Evolutionary conservation across 768 basidiomycete species (phyloP).

Genomic region (Tylopilus subfusipes): DNA sequence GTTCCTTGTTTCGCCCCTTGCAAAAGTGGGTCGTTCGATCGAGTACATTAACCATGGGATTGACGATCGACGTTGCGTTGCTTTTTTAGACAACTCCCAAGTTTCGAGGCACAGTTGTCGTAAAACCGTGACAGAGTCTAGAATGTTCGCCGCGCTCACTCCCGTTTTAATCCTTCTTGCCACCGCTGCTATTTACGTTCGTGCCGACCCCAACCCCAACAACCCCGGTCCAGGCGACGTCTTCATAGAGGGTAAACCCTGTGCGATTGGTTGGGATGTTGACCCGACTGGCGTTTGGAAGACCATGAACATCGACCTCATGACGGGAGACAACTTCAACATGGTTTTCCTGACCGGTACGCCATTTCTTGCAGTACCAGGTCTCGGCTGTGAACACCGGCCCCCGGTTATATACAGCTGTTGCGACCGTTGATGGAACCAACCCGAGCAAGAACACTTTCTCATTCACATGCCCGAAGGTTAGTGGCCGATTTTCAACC

Average conservation of each 20-base stretch:
- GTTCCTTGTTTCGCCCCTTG: conserved; percentile 7
- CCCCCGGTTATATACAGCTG: conserved; percentile 40
- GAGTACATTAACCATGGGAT: not conserved
- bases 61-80: not conserved
- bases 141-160: conserved; percentile 17
- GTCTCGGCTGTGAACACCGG: not conserved
- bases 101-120: not conserved
- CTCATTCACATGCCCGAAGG: conserved; percentile 63
- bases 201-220: conserved; percentile 56
- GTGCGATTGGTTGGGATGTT: conserved; percentile 55
- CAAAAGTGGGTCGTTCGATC: conserved; percentile 1
- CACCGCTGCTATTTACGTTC: conserved; percentile 34
- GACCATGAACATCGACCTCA: conserved; percentile 70
- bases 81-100: not conserved
- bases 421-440: conserved; percentile 66
- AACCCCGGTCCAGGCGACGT: conserved; percentile 56
- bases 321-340: conserved; percentile 69
- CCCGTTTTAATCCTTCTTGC: conserved; percentile 20
- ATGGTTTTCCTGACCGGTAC: conserved; percentile 69
- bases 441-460: conserved; percentile 40
- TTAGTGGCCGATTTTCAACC: conserved; percentile 30
- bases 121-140: conserved; percentile 1
- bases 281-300: conserved; percentile 65
- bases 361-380: conserved; percentile 20
- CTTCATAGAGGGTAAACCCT: conserved; percentile 55